phyloP scores from a whole-genome alignment of 768 basidiomycete species.

The Tephrocybe sp. region DNA sequence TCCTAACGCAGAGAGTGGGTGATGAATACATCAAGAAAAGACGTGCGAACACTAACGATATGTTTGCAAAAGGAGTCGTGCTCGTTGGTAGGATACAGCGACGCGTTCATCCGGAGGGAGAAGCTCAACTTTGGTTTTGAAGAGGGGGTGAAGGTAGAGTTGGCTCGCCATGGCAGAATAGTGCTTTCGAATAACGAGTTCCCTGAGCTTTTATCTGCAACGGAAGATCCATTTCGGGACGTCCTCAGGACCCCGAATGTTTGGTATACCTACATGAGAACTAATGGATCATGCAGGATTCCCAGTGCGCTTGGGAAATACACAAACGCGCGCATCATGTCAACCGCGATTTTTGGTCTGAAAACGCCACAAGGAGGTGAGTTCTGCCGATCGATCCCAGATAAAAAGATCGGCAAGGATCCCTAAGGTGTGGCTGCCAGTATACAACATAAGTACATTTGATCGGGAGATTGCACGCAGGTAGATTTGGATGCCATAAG shows the following conservation, averaged over 20 bases:
- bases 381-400: conserved; percentile 24
- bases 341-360: conserved; percentile 16
- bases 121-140: conserved; percentile 40
- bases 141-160: conserved; percentile 45
- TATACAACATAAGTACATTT: conserved; percentile 8
- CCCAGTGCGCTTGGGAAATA: conserved; percentile 19
- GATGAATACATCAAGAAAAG: conserved; percentile 2
- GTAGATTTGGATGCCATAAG: conserved; percentile 21
- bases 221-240: conserved; percentile 18
- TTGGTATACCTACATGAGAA: conserved; percentile 17
- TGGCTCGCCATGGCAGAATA: conserved; percentile 31
- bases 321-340: conserved; percentile 19
- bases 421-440: conserved; percentile 18
- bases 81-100: conserved; percentile 48
- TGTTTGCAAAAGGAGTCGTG: conserved; percentile 45
- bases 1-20: conserved; percentile 24
- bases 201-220: conserved; percentile 15
- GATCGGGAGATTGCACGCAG: conserved; percentile 21
- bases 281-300: conserved; percentile 20
- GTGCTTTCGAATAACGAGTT: not conserved
- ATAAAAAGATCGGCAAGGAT: conserved; percentile 23
- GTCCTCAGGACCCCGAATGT: conserved; percentile 14
- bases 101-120: conserved; percentile 45
- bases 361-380: conserved; percentile 22
- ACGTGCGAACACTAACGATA: conserved; percentile 34